A percentile compares a stretch with the other conserved stretches of the same genome.
These are phyloP conservation scores for Malassezia dermatis DNA, from an alignment of 1,284 basidiomycete species.

Conservation along the genomic window DNA sequence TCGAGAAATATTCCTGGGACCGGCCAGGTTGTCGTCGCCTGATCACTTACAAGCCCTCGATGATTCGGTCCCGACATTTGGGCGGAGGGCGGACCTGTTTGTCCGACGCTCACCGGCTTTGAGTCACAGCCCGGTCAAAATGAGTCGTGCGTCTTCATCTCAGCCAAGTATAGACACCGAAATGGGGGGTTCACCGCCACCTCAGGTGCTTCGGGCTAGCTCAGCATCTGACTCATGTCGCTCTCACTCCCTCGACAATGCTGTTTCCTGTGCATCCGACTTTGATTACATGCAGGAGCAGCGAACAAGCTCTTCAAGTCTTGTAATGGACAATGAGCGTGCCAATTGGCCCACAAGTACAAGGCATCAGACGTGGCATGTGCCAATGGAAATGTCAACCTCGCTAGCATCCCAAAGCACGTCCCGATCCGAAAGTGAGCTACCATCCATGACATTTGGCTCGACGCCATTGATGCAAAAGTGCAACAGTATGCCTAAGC, in stretches of 20 bases:
- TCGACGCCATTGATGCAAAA: not conserved
- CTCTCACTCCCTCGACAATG: not conserved
- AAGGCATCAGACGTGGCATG: not conserved
- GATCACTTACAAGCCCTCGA: not conserved
- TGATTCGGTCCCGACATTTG: not conserved
- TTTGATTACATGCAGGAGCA: not conserved
- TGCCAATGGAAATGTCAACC: not conserved
- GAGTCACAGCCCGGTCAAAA: not conserved
- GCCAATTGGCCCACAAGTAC: constrained; percentile 1
- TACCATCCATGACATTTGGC: not conserved
- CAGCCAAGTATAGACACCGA: not conserved
- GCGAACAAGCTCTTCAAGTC: not conserved
- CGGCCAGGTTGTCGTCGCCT: not conserved
- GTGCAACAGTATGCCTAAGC: not conserved
- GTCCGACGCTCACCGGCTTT: constrained; percentile 2
- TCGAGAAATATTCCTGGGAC: constrained; percentile 9
- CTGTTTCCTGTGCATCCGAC: not conserved
- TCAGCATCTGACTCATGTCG: not conserved
- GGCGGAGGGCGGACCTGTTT: constrained; percentile 10
- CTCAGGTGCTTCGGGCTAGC: not conserved
- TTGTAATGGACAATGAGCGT: not conserved
- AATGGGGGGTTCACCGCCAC: not conserved
- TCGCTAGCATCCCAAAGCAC: not conserved
- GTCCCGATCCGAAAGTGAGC: not conserved
- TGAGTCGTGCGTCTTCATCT: not conserved